Base-by-base conservation (phyloP, 495 filamentous ascomycete species). In the Penicillium longicatenatum region DNA sequence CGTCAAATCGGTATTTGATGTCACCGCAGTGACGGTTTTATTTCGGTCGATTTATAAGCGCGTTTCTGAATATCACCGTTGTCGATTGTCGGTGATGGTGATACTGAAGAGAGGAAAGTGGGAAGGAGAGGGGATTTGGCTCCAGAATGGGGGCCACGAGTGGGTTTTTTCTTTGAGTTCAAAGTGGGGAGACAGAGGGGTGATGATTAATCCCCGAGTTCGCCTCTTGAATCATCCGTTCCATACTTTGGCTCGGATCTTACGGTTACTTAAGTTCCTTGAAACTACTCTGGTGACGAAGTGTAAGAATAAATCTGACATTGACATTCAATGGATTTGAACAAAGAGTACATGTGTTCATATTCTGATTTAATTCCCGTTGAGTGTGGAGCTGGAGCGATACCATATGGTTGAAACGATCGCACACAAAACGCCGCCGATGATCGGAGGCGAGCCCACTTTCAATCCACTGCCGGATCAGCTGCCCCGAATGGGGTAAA, bases 181-280 rank as follows among this genome's bases (percentile, higher is more conserved):
- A 37, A 21, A 51, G 50, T 52, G 50, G 50, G 33, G 50, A 29
- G 35, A 39, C 48, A 30, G 55, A 49, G 56, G 52, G 56, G 64
- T 51, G 64, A 58, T 67, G 61, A 67, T 57, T 67, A 67, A 67
- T 61, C 64, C 50, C 39, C 44, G 37, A n/a, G n/a, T 52, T 55
- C 48, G 48, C 47, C 50, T 51, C 49, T 22, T 30, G 24, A 49
- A 30, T 17, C 12, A 49, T 56, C 39, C 41, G 30, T 31, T 37
- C 19, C 24, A 46, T 26, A 46, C 17, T 22, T 44, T 44, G 26
- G 26, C 26, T 26, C 26, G 26, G 26, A 26, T 26, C 0, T 26
- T 26, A 26, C 26, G 26, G 26, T 6, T 6, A 26, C 4, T 6
- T 6, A 26, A 6, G 4, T 26, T 26, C 26, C 26, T 26, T 26